Evolutionary conservation across 2,329 filamentous ascomycete species (phyloP).

Genomic region (Aspergillus tamarii): DNA sequence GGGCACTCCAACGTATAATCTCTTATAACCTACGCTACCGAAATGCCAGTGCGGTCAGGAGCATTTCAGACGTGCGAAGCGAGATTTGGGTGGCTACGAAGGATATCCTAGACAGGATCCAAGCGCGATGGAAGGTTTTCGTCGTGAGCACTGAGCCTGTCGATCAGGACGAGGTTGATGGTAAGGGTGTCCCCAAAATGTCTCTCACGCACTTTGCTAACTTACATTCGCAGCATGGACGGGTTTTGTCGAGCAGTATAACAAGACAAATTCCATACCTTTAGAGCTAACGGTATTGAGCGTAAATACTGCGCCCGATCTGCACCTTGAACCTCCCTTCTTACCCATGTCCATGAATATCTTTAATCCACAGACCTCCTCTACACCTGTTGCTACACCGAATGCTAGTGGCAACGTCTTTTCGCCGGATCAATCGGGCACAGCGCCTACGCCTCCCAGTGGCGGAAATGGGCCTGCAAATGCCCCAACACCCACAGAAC

Average conservation of each 20-base stretch:
- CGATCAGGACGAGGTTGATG: constrained; percentile 55
- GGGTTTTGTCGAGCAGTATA: constrained; percentile 41
- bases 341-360: constrained; percentile 36
- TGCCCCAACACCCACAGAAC: constrained; percentile 39
- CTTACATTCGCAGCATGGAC: constrained; percentile 37
- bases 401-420: constrained; percentile 37
- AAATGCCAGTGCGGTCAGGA: constrained; percentile 32
- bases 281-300: constrained; percentile 42
- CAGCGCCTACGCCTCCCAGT: constrained; percentile 42
- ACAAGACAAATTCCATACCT: constrained; percentile 36
- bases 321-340: constrained; percentile 38
- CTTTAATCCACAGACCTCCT: constrained; percentile 36
- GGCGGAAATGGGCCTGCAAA: constrained; percentile 39
- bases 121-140: constrained; percentile 59
- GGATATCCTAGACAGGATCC: constrained; percentile 56
- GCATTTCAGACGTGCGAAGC: constrained; percentile 54
- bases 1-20: constrained; percentile 56
- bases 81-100: constrained; percentile 63
- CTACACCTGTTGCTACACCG: constrained; percentile 45
- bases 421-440: constrained; percentile 48
- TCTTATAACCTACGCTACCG: constrained; percentile 57
- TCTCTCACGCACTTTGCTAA: constrained; percentile 22
- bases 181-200: constrained; percentile 31
- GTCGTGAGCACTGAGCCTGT: constrained; percentile 57
- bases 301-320: constrained; percentile 39